Evolutionary conservation across 2,329 filamentous ascomycete genomes (phyloP), one percentile per base, ranked within the genome.

Genomic region (Metarhizium brunneum): DNA sequence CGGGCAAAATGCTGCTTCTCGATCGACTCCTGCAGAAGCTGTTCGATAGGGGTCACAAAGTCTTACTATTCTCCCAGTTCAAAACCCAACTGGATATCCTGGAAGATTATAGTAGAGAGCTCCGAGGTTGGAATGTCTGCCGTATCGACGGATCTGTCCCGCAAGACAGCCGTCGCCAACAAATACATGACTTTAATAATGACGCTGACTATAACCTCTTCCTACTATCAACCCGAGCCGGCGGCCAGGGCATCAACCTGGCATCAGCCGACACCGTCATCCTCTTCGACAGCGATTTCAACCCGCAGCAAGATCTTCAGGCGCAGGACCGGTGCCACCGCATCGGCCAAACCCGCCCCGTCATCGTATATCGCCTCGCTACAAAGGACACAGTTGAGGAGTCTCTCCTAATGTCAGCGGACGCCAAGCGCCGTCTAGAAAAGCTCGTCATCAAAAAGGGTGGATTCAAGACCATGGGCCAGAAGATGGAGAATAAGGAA

Each of bases 361-460:
- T 99, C 1, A 84, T 99, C 20, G 87, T 99, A 0, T 99, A 95
- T 70, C 87, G 94, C 1, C 85, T 99, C 38, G 92, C 94, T 0
- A 99, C 94, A 0, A 91, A 92, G 64, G 89, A 87, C 8, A 97
- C 94, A 0, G 90, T 99, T 0, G 94, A 99, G 68, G 90, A 96
- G 65, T 85, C 85, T 6, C 77, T 97, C 0, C 81, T 97, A 0
- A 82, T 91, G 63, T 91, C 88, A 38, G 94, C 94, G 0, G 91
- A 96, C 63, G 90, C 88, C 1, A 99, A 99, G 71, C 86, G 94
- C 0, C 82, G 92, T 1, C 79, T 99, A 0, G 94, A 99, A 68
- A 95, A 96, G 67, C 77, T 99, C 0, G 90, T 99, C 6, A 99
- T 99, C 65, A 88, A 92, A 58, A 97, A 97, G 68, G 92, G 92